Evolutionary conservation across 352 stramenopile genomes (phyloP), one percentile per base, ranked within the genome.

Genomic region (Phytophthora cactorum): DNA sequence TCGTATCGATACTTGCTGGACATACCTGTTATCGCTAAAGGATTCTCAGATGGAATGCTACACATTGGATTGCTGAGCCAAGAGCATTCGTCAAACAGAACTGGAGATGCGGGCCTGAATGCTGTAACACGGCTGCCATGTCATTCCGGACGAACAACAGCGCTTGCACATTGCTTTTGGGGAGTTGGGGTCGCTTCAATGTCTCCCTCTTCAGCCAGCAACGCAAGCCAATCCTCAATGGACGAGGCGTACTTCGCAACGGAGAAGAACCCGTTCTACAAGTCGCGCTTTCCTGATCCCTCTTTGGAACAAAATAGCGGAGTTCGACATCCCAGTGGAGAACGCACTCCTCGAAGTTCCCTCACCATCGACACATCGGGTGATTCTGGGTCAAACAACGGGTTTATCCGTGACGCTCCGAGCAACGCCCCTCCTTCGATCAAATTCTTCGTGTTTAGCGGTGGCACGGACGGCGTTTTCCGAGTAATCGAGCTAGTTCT

Each of bases 401-500:
- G 0, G 6, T 28, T 47, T 9, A 27, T 10, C 10, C 17, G 22
- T 36, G 44, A 55, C 7, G 4, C 3, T 41, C 34, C 11, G 12
- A 36, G 27, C 14, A 45, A 38, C 38, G 43, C n/a, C 6, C 49
- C 67, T 17, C 39, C 54, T 47, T 84, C 66, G 5, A 66, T 90
- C 11, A 80, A 49, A n/a, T 88, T 92, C 25, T 76, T 92, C 62
- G 74, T 92, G 2, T 93, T 93, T 59, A 89, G 70, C 10, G 86
- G 86, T 7, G 84, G 84, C 49, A 73, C 77, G 50, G 82, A 92
- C 38, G 86, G 86, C 14, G 66, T 84, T 14, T 39, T 93, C 27
- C 74, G 56, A 14, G 77, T 93, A 12, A 79, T 84, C 2, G 82
- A 92, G 52, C 57, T 93, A 3, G 59, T 71, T 1, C 25, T 93